A percentile compares a stretch with the other conserved stretches of the same genome.
Evolutionary conservation across 768 basidiomycete genomes (phyloP).

Genomic region (Leccinum subtestaceum): DNA sequence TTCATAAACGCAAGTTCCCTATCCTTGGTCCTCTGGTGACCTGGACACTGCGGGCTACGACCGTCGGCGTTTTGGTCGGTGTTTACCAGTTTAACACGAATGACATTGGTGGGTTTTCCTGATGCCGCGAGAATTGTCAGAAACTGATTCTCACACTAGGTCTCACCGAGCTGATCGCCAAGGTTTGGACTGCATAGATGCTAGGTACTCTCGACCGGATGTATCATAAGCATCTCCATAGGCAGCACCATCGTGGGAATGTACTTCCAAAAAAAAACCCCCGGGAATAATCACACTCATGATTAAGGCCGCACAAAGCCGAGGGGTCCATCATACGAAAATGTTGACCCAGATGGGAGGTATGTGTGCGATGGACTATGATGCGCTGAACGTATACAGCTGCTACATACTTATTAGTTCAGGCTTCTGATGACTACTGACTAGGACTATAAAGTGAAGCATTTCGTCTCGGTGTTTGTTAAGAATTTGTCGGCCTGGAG

Average conservation of each 20-base stretch:
- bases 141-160: slow-evolving; percentile 43
- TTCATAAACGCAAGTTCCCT: slow-evolving; percentile 95
- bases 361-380: background rate
- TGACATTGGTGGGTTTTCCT: slow-evolving; percentile 76
- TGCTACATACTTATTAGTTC: background rate
- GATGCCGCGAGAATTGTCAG: background rate
- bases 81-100: slow-evolving; percentile 99
- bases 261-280: background rate
- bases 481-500: background rate
- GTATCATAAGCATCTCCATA: background rate
- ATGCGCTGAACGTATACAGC: background rate
- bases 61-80: slow-evolving; percentile 81
- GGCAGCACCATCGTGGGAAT: background rate
- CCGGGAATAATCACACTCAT: background rate
- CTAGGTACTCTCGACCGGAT: background rate
- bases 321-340: background rate
- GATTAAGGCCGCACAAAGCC: background rate
- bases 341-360: background rate
- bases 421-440: background rate
- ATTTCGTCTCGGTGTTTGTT: background rate
- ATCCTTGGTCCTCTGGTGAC: slow-evolving; percentile 59
- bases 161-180: slow-evolving; percentile 79
- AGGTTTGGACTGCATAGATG: slow-evolving; percentile 74
- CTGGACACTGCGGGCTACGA: slow-evolving; percentile 79
- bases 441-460: too few species aligned